Base-by-base conservation (phyloP, 371 early-diverging fungal genomes). In the Zychaea mexicana region DNA sequence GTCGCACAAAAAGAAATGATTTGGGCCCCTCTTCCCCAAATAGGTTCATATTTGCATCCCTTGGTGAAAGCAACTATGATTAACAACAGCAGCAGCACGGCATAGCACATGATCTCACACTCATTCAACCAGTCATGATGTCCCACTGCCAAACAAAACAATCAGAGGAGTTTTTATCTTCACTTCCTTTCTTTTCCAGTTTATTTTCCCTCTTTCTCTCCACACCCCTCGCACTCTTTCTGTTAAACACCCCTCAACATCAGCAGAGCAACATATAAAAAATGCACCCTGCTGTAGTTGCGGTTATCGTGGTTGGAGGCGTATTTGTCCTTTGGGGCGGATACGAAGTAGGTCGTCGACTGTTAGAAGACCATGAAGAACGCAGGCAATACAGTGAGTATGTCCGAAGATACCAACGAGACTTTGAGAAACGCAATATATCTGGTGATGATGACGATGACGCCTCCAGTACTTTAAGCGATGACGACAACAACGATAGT, bases 231-330 rank as follows among this genome's bases (percentile, higher is more conserved):
- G n/a, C n/a, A n/a, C 27, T 17, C 27, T 28, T 27, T 27, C 12
- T 52, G 21, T 24, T 22, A 19, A 7, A 15, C 28, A 52, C 53
- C 27, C 27, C 27, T 28, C 22, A 28, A 8, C 17, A 24, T 6
- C 53, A 22, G 27, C 9, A 39, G 9, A 12, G 19, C 15, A 24
- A 52, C n/a, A 21, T 28, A 52, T 17, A 52, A 12, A 24, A n/a
- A 9, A 58, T 58, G 59, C 59, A 58, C 24, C 59, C 59, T 26
- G n/a, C 38, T 15, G 27, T 58, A 15, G 2, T 45, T 42, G 59
- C 59, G 15, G 39, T 19, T 15, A 45, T 58, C 13, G 59, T 38
- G 9, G 46, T 39, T 17, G 39, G 45, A 10, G 59, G 59, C 28
- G 45, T 58, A 12, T 13, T 58, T 24, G 38, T 58, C 19, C 39